Conservation (phyloP, 78 protist species). For the Pigoraptor vietnamica region DNA sequence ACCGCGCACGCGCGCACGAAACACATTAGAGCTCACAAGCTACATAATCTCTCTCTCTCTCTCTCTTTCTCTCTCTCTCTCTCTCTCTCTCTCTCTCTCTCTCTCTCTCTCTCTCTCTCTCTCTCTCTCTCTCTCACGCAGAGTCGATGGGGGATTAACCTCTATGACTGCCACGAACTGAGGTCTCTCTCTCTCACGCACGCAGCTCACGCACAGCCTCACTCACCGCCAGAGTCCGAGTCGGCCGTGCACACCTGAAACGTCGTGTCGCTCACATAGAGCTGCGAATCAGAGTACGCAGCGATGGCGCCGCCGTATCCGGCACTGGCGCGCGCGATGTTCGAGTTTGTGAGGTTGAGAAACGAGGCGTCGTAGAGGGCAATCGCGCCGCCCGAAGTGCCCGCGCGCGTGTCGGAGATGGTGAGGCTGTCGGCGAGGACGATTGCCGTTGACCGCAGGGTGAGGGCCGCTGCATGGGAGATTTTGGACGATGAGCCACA, state of each 20-base stretch:
- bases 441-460: background rate
- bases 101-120: too few relatives aligned
- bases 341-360: background rate
- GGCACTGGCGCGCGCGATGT: background rate
- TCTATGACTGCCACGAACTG: background rate
- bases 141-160: background rate
- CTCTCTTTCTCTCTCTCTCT: too few relatives aligned
- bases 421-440: background rate
- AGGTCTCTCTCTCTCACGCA: too few relatives aligned
- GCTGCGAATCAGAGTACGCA: background rate
- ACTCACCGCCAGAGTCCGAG: background rate
- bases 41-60: too few relatives aligned
- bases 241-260: background rate
- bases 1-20: background rate
- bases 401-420: background rate
- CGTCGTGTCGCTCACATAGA: background rate
- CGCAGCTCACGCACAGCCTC: background rate
- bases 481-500: background rate
- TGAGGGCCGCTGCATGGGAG: background rate
- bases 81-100: too few relatives aligned
- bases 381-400: background rate
- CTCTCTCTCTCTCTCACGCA: too few relatives aligned
- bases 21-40: background rate
- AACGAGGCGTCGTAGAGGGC: background rate
- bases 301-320: background rate